Base-by-base conservation (phyloP, 352 stramenopile species). In the Phytophthora idaei region DNA sequence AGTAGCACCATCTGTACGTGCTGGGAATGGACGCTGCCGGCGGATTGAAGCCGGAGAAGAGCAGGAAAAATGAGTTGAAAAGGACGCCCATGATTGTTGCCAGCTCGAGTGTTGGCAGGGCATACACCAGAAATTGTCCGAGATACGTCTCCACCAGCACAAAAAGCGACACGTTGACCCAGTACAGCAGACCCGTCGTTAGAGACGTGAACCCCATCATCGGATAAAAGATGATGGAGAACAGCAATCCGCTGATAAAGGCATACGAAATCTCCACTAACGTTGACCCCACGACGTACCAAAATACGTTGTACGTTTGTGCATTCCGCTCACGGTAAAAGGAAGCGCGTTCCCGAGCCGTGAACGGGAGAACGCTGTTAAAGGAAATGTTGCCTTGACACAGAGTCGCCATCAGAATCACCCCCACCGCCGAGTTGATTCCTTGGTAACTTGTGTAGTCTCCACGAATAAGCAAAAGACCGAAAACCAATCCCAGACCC, bases 401-500 rank as follows among this genome's bases (percentile, higher is more conserved):
- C n/a, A 67, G n/a, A 8, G 52, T 57, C 12, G 61, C 62, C 61
- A 68, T 63, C 15, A 57, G 31, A 9, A 62, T 53, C 3, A 62
- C 45, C n/a, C 81, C 80, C 17, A 96, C 55, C 7, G 67, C 70
- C 10, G 61, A 61, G 21, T 87, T 87, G 5, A 80, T 67, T n/a
- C 78, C 80, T 52, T 81, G 69, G 57, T 81, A 90, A 10, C 74
- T 77, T 32, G 53, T 61, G 48, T 74, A 88, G 29, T 86, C 62
- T 36, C 52, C 44, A 32, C 67, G 42, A 15, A 77, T 4, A 31
- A 90, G 95, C 15, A 94, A 67, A 0, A 92, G 75, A 0, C 78
- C 75, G 39, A 98, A 92, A 0, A 98, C 57, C 3, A 97, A 46
- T 11, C 81, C 90, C 7, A 97, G 82, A 12, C 90, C 62, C 27